These are phyloP conservation scores for Alternaria dauci DNA, from an alignment of 2,329 filamentous ascomycete genomes.

Conservation along the genomic window DNA sequence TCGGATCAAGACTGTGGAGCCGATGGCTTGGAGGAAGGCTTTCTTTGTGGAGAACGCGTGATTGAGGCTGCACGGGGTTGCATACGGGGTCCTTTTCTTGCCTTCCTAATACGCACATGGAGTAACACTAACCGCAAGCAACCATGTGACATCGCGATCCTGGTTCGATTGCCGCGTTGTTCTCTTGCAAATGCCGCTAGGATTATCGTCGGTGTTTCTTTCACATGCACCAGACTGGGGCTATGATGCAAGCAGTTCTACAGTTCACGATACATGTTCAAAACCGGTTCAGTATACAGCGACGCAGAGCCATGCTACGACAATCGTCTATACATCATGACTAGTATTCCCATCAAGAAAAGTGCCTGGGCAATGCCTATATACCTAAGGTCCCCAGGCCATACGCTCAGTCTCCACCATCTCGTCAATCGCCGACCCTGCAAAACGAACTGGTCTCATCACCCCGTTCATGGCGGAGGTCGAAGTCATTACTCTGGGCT, in stretches of 20 bases:
- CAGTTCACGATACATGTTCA: not conserved
- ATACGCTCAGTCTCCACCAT: slow-evolving; percentile 7
- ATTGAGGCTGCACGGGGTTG: not conserved
- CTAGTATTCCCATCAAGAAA: not conserved
- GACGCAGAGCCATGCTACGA: not conserved
- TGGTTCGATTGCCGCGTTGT: not conserved
- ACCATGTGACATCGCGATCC: not conserved
- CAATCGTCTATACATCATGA: not conserved
- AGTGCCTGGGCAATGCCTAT: not conserved
- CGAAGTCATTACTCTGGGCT: not conserved
- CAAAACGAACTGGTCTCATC: slow-evolving; percentile 12
- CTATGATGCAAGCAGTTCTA: not conserved
- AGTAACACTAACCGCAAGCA: not conserved
- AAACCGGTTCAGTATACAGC: not conserved
- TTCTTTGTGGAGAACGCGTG: slow-evolving; percentile 13
- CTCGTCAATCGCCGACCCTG: slow-evolving; percentile 6
- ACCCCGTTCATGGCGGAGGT: slow-evolving; percentile 1
- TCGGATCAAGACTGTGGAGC: slow-evolving; percentile 10
- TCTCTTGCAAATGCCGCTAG: not conserved
- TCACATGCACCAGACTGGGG: not conserved
- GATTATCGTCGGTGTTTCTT: not conserved
- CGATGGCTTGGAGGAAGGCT: not conserved
- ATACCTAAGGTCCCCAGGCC: not conserved
- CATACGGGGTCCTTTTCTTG: not conserved
- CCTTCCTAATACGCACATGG: not conserved